Conservation (phyloP, 805 yeast species). For the Hanseniaspora thailandica region DNA sequence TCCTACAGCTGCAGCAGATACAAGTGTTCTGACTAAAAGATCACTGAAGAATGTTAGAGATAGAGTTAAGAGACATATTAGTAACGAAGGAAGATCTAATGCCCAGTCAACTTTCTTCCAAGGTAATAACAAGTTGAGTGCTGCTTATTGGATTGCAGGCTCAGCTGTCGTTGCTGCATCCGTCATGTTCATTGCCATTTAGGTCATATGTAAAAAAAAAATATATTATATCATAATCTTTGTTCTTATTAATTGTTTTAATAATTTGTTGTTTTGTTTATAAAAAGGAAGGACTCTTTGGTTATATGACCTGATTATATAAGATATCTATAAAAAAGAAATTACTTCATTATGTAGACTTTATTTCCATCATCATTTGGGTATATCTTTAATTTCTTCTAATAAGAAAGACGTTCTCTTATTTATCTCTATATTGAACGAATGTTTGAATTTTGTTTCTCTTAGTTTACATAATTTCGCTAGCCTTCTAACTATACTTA, state of each 20-base stretch:
- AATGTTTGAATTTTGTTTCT: neutral
- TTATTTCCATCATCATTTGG: too few relatives aligned
- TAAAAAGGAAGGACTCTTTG: neutral
- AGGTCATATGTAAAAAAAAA: neutral
- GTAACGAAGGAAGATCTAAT: slow-evolving; percentile 3
- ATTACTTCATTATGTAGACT: too few relatives aligned
- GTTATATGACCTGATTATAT: neutral
- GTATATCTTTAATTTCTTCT: too few relatives aligned
- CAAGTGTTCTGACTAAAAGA: neutral
- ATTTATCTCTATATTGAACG: neutral
- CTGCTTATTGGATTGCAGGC: slow-evolving; percentile 6
- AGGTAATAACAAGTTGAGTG: neutral
- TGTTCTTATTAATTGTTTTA: too few relatives aligned
- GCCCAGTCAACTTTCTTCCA: slow-evolving; percentile 4
- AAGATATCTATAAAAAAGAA: neutral
- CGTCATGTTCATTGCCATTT: neutral
- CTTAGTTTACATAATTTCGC: too few relatives aligned
- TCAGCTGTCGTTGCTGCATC: slow-evolving; percentile 1
- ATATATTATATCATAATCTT: too few relatives aligned
- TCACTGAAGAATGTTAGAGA: slow-evolving; percentile 4
- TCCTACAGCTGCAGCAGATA: slow-evolving; percentile 38
- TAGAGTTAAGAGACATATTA: slow-evolving; percentile 10
- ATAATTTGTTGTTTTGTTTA: neutral
- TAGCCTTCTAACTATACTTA: too few relatives aligned
- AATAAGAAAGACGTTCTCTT: too few relatives aligned